A percentile compares a stretch with the other conserved stretches of the same genome.
Evolutionary conservation across 2,329 filamentous ascomycete species (phyloP).

Genomic region (Fusarium clavum): DNA sequence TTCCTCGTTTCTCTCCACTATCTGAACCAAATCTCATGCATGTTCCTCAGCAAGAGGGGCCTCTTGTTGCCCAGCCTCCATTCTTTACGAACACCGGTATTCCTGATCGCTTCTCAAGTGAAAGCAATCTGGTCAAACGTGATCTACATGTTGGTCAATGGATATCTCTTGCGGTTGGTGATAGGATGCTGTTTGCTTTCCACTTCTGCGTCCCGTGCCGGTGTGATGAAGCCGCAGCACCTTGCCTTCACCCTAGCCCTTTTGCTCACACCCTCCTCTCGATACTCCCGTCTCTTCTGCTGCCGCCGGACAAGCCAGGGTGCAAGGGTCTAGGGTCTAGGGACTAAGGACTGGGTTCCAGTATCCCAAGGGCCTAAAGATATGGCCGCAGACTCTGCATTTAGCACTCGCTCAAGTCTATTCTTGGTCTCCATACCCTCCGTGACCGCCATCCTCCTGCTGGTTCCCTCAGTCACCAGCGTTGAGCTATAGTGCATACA

Average conservation of each 20-base stretch:
- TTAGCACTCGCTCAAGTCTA: constrained; percentile 40
- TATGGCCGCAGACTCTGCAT: constrained; percentile 33
- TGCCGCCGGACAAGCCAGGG: constrained; percentile 27
- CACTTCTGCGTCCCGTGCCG: constrained; percentile 37
- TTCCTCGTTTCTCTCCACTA: constrained; percentile 12
- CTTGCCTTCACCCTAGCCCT: constrained; percentile 21
- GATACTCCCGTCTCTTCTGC: constrained; percentile 23
- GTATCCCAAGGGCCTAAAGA: constrained; percentile 25
- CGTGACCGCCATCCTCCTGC: constrained; percentile 41
- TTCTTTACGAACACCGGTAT: constrained; percentile 3
- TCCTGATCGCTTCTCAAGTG: background rate
- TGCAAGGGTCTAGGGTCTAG: constrained; percentile 36
- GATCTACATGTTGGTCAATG: constrained; percentile 19
- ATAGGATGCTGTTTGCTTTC: constrained; percentile 19
- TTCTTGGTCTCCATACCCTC: constrained; percentile 45
- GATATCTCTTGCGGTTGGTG: constrained; percentile 14
- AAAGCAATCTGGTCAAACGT: constrained; percentile 3
- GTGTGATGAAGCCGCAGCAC: constrained; percentile 40
- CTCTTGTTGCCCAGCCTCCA: constrained; percentile 13
- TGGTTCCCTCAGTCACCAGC: constrained; percentile 38
- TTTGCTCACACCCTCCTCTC: constrained; percentile 36
- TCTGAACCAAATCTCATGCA: constrained; percentile 20
- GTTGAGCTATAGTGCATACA: constrained; percentile 55
- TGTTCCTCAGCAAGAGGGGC: constrained; percentile 8
- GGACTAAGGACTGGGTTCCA: constrained; percentile 35